Percentiles rank a stretch among this genome's conserved stretches.
Evolutionary conservation across 768 basidiomycete species (phyloP).

Genomic region (Boletus huronensis): DNA sequence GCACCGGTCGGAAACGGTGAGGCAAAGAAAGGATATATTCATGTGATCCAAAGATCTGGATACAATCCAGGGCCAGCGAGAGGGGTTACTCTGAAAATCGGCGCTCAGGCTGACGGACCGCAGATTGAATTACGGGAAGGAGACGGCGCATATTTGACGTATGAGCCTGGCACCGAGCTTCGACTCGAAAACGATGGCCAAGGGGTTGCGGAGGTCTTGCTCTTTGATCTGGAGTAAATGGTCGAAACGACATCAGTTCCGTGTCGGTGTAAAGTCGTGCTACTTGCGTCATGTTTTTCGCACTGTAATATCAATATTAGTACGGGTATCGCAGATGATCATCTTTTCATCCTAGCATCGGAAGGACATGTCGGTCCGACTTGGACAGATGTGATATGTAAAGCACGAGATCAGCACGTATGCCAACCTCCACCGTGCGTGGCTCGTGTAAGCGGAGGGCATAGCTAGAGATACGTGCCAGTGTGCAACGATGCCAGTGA

Average conservation of each 20-base stretch:
- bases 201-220: conserved; percentile 63
- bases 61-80: conserved; percentile 58
- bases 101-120: conserved; percentile 35
- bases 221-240: conserved; percentile 72
- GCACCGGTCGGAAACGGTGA: conserved; percentile 38
- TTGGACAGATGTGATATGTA: background rate
- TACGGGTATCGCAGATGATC: background rate
- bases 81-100: conserved; percentile 59
- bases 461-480: background rate
- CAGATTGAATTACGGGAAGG: conserved; percentile 72
- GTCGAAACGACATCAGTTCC: background rate
- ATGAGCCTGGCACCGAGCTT: conserved; percentile 35
- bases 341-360: conserved; percentile 7
- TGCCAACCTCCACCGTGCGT: background rate
- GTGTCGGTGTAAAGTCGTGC: background rate
- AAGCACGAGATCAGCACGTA: background rate
- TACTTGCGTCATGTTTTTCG: background rate
- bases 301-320: conserved; percentile 1
- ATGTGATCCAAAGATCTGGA: conserved; percentile 81
- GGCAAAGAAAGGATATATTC: conserved; percentile 70
- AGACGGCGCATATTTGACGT: conserved; percentile 76
- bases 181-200: conserved; percentile 64
- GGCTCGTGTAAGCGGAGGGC: background rate
- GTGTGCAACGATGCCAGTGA: background rate
- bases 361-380: too few relatives aligned